Evolutionary conservation across 176 grass and related monocot species (phyloP).

Genomic region (Carex scoparia): DNA sequence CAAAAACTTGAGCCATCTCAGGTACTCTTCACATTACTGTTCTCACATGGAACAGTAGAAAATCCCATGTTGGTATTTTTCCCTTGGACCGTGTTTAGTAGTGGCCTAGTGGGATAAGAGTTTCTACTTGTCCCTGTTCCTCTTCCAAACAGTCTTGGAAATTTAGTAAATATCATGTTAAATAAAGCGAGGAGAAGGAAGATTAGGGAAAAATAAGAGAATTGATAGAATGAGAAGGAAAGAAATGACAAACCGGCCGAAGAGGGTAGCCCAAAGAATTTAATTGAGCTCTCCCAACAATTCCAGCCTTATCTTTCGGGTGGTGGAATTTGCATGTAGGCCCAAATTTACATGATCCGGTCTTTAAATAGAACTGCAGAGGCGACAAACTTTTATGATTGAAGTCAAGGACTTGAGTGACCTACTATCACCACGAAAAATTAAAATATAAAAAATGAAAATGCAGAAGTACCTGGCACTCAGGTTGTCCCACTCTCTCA

Average conservation of each 20-base stretch:
- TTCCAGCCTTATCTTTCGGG: constrained; percentile 96
- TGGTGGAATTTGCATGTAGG: constrained; percentile 99
- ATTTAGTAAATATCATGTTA: background rate
- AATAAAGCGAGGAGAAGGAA: background rate
- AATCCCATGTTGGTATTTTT: background rate
- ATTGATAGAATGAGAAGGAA: constrained; percentile 11
- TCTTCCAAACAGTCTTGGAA: background rate
- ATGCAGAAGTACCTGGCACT: constrained; percentile 73
- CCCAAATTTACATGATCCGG: constrained; percentile 98
- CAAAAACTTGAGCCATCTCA: constrained; percentile 7
- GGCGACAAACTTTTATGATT: constrained; percentile 10
- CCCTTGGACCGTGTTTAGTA: background rate
- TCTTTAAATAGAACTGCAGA: constrained; percentile 86
- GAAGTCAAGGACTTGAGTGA: background rate
- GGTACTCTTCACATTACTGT: background rate
- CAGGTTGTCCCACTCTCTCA: constrained; percentile 89
- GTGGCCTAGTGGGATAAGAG: background rate
- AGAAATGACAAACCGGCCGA: constrained; percentile 62
- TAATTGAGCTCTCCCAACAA: constrained; percentile 61
- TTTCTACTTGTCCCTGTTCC: background rate
- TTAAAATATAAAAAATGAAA: constrained; percentile 12
- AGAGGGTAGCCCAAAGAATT: constrained; percentile 91
- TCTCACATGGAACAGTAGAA: background rate
- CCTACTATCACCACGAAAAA: constrained; percentile 12
- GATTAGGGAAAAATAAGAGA: background rate